Conservation (phyloP, 768 basidiomycete species). For the Lentinula aciculospora region DNA sequence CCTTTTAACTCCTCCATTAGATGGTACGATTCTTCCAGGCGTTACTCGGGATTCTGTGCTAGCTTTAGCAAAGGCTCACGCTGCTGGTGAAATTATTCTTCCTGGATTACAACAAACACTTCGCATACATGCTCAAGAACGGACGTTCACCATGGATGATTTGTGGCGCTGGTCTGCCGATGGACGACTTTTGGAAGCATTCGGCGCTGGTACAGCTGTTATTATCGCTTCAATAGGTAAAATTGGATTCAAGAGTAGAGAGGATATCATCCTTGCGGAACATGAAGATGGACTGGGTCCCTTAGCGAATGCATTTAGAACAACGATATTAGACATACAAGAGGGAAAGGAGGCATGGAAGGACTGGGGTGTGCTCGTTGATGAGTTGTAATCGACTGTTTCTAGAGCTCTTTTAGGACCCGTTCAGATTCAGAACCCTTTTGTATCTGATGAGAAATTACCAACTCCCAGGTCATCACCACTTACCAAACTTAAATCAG, state of each 20-base stretch:
- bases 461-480: too few species aligned
- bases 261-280: conserved; percentile 38
- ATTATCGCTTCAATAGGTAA: conserved; percentile 58
- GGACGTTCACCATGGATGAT: conserved; percentile 53
- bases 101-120: conserved; percentile 31
- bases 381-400: neutral
- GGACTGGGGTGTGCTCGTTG: conserved; percentile 60
- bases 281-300: conserved; percentile 40
- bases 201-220: conserved; percentile 76
- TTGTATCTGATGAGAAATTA: too few species aligned
- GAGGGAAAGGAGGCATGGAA: conserved; percentile 58
- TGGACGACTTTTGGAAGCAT: conserved; percentile 64
- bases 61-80: conserved; percentile 56
- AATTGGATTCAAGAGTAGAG: conserved; percentile 54
- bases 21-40: conserved; percentile 87
- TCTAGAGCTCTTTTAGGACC: too few species aligned
- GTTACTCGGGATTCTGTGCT: conserved; percentile 81
- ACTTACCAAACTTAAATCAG: too few species aligned
- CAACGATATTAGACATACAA: conserved; percentile 65
- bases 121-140: conserved; percentile 47
- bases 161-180: conserved; percentile 38
- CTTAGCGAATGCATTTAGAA: conserved; percentile 61
- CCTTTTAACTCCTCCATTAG: conserved; percentile 77
- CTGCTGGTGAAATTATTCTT: conserved; percentile 35
- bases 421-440: too few species aligned